phyloP scores from a whole-genome alignment of 768 basidiomycete species.

The Pleurotus cornucopiae region DNA sequence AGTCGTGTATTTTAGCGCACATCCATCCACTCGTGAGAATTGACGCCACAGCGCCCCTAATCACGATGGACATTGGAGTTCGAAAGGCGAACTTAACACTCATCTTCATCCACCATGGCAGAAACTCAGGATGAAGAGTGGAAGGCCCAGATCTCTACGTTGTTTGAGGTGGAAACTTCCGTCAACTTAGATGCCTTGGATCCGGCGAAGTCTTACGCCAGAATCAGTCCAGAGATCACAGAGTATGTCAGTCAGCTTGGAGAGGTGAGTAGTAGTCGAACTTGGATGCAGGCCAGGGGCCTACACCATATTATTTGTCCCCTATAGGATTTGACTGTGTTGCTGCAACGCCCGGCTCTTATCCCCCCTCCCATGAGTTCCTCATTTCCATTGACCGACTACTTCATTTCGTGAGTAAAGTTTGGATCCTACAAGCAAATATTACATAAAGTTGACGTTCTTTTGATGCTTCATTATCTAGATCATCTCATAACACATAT shows the following conservation, averaged over 20 bases:
- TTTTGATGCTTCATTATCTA: slow-evolving; percentile 15
- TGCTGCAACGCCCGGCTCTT: slow-evolving; percentile 35
- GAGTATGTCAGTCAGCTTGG: slow-evolving; percentile 26
- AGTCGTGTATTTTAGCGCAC: too few relatives aligned
- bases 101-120: slow-evolving; percentile 1
- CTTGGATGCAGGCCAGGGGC: neutral
- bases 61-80: too few relatives aligned
- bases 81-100: too few relatives aligned
- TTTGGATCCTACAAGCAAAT: slow-evolving; percentile 1
- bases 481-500: slow-evolving; percentile 68
- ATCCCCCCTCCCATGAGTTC: slow-evolving; percentile 31
- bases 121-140: slow-evolving; percentile 10
- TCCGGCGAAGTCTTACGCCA: slow-evolving; percentile 12
- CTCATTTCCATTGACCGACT: slow-evolving; percentile 45
- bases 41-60: too few relatives aligned
- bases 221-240: slow-evolving; percentile 36
- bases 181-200: slow-evolving; percentile 25
- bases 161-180: slow-evolving; percentile 28
- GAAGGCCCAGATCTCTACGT: slow-evolving; percentile 17
- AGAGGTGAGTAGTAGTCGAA: slow-evolving; percentile 21
- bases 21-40: too few relatives aligned
- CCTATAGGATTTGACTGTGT: slow-evolving; percentile 26
- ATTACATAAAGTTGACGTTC: neutral
- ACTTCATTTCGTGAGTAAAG: slow-evolving; percentile 50
- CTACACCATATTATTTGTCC: neutral